Conservation (phyloP, 2,329 filamentous ascomycete species). For the Arachnopeziza araneosa region DNA sequence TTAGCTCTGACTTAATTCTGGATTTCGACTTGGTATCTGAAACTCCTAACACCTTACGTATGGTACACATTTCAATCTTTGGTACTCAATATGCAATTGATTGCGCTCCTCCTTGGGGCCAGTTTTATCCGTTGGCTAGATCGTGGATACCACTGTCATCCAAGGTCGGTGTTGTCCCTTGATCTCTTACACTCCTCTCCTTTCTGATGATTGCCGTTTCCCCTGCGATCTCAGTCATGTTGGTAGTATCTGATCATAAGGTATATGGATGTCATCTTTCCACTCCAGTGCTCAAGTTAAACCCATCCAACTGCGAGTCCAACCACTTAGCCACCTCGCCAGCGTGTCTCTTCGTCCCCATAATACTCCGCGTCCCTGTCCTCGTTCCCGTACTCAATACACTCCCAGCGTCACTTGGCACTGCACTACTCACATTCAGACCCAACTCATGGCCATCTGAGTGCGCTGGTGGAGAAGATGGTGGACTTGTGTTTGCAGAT, state of each 20-base stretch:
- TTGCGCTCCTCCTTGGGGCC: neutral
- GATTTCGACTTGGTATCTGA: neutral
- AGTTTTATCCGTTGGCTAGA: neutral
- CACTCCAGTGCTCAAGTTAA: slow-evolving; percentile 23
- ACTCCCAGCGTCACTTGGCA: slow-evolving; percentile 25
- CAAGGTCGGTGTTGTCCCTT: neutral
- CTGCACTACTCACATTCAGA: slow-evolving; percentile 25
- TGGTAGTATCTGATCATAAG: neutral
- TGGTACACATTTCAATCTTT: neutral
- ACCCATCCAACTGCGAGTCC: slow-evolving; percentile 50
- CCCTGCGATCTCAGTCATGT: neutral
- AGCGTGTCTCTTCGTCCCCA: slow-evolving; percentile 49
- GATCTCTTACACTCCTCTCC: neutral
- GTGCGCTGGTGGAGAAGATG: slow-evolving; percentile 15
- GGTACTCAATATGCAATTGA: neutral
- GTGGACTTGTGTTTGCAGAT: slow-evolving; percentile 15
- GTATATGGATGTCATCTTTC: slow-evolving; percentile 7
- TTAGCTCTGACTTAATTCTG: neutral
- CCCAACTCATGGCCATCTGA: slow-evolving; percentile 3
- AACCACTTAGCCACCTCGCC: slow-evolving; percentile 55
- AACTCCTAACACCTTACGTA: neutral
- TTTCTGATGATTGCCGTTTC: neutral
- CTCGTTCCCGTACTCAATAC: slow-evolving; percentile 26
- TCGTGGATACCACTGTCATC: neutral
- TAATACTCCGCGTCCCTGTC: slow-evolving; percentile 40